Percentiles rank a stretch among this genome's conserved stretches.
phyloP scores from a whole-genome alignment of 2,329 filamentous ascomycete genomes.

The Hypoxylon sp. region DNA sequence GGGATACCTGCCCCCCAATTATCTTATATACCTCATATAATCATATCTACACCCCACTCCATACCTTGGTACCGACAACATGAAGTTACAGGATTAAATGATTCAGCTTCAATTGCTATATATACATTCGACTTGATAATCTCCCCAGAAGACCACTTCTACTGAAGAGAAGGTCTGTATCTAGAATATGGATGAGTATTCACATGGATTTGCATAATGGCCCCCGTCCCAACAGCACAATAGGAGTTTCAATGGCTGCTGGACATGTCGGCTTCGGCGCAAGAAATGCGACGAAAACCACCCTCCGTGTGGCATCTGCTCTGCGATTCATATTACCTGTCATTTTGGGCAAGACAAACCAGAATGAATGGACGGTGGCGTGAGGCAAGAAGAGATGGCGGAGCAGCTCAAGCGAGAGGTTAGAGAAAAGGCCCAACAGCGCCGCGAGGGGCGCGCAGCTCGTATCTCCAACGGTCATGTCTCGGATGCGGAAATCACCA shows the following conservation, averaged over 20 bases:
- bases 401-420: slow-evolving; percentile 46
- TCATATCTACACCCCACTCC: too few relatives aligned
- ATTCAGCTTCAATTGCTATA: too few relatives aligned
- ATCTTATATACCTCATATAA: too few relatives aligned
- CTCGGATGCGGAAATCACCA: not conserved
- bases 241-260: slow-evolving; percentile 51
- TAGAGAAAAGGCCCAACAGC: slow-evolving; percentile 41
- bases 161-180: too few relatives aligned
- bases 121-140: too few relatives aligned
- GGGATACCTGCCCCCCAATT: too few relatives aligned
- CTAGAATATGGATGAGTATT: not conserved
- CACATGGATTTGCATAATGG: not conserved
- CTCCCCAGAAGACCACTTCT: too few relatives aligned
- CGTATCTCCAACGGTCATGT: not conserved
- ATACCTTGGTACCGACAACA: too few relatives aligned
- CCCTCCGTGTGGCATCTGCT: slow-evolving; percentile 57
- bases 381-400: slow-evolving; percentile 56
- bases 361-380: slow-evolving; percentile 58
- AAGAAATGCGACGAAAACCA: slow-evolving; percentile 61
- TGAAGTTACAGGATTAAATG: too few relatives aligned
- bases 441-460: slow-evolving; percentile 20
- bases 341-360: slow-evolving; percentile 56
- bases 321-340: slow-evolving; percentile 58
- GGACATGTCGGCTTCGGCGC: slow-evolving; percentile 60
- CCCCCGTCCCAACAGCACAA: not conserved